A percentile compares a stretch with the other conserved stretches of the same genome.
Conservation (phyloP, 805 yeast genomes). For the Komagataella pseudopastoris region DNA sequence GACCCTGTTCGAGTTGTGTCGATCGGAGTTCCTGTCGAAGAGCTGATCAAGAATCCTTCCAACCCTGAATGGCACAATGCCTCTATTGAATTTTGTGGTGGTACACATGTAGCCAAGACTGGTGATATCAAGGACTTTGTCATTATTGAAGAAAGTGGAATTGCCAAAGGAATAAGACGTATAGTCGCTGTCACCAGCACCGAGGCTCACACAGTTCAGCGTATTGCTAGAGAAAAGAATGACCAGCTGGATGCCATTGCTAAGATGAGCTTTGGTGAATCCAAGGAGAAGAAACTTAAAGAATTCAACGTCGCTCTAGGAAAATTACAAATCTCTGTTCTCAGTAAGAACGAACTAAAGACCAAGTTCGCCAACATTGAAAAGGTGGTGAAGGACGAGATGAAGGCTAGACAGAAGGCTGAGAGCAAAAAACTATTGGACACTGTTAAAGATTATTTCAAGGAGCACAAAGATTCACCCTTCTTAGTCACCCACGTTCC, state of each 20-base stretch:
- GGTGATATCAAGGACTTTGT: slow-evolving; percentile 88
- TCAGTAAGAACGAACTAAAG: slow-evolving; percentile 65
- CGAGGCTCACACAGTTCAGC: slow-evolving; percentile 84
- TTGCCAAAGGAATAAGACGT: slow-evolving; percentile 97
- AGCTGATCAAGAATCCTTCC: slow-evolving; percentile 55
- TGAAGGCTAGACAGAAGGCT: slow-evolving; percentile 77
- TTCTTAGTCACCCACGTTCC: slow-evolving; percentile 56
- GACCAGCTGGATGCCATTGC: slow-evolving; percentile 45
- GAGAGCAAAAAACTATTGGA: slow-evolving; percentile 76
- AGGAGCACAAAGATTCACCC: slow-evolving; percentile 33
- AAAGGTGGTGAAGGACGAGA: slow-evolving; percentile 77
- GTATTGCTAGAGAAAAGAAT: slow-evolving; percentile 63
- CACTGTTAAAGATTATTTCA: slow-evolving; percentile 58
- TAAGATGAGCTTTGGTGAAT: slow-evolving; percentile 55
- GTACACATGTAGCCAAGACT: slow-evolving; percentile 90
- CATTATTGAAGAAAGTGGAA: slow-evolving; percentile 88
- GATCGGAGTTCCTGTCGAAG: slow-evolving; percentile 84
- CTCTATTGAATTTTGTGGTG: slow-evolving; percentile 97
- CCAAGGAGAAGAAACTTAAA: slow-evolving; percentile 73
- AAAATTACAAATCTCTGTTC: slow-evolving; percentile 67
- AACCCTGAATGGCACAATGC: slow-evolving; percentile 62
- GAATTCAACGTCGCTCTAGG: slow-evolving; percentile 76
- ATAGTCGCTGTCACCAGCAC: slow-evolving; percentile 93
- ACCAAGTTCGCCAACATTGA: slow-evolving; percentile 67
- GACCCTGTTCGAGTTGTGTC: slow-evolving; percentile 98